Conservation (phyloP, 2,329 filamentous ascomycete genomes). For the Aspergillus sp. region DNA sequence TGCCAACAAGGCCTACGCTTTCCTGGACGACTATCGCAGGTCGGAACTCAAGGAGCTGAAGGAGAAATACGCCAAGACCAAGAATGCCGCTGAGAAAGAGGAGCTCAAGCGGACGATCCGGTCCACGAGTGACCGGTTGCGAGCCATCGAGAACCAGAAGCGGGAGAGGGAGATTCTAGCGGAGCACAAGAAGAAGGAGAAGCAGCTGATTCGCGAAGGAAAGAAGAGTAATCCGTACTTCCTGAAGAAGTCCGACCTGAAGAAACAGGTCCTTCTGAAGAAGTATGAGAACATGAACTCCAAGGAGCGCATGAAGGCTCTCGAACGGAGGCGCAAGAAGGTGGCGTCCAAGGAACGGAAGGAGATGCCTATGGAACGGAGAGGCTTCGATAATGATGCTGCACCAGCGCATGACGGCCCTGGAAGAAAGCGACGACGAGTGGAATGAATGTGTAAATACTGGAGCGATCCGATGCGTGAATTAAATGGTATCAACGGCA, state of each 20-base stretch:
- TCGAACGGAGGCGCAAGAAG: constrained; percentile 90
- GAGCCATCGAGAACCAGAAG: constrained; percentile 68
- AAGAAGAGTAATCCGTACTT: constrained; percentile 81
- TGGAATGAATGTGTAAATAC: constrained; percentile 17
- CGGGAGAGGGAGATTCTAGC: constrained; percentile 67
- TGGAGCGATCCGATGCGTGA: not conserved
- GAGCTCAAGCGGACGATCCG: constrained; percentile 70
- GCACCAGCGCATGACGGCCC: constrained; percentile 16
- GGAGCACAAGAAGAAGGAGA: constrained; percentile 78
- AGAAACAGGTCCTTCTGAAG: constrained; percentile 77
- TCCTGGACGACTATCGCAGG: constrained; percentile 81
- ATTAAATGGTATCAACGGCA: not conserved
- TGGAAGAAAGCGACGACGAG: constrained; percentile 28
- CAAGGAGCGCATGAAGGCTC: constrained; percentile 76
- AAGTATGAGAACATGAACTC: constrained; percentile 81
- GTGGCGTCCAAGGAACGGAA: constrained; percentile 80
- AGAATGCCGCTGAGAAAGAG: constrained; percentile 65
- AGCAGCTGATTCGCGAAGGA: constrained; percentile 78
- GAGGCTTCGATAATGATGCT: constrained; percentile 34
- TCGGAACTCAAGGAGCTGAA: constrained; percentile 78
- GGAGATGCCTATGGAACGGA: constrained; percentile 60
- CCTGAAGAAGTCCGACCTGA: constrained; percentile 87
- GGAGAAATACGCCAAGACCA: constrained; percentile 64
- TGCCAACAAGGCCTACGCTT: constrained; percentile 75
- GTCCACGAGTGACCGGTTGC: constrained; percentile 75